Percentiles rank a stretch among this genome's conserved stretches.
Evolutionary conservation across 768 basidiomycete genomes (phyloP).

Genomic region (Xerocomus potaroensis): DNA sequence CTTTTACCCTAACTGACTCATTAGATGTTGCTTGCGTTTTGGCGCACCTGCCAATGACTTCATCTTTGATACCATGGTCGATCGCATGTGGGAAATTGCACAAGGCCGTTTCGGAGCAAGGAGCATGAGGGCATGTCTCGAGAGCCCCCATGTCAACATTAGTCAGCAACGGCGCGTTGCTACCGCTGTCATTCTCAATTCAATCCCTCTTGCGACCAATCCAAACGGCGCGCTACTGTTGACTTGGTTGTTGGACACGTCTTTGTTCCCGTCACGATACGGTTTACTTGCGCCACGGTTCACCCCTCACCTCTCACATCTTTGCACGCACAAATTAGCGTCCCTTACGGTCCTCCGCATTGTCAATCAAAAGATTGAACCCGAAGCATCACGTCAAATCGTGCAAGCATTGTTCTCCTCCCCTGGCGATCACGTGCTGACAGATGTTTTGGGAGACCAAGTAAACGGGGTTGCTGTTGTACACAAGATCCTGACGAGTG

Average conservation of each 20-base stretch:
- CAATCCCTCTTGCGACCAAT: conserved; percentile 95
- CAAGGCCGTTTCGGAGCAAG: conserved; percentile 98
- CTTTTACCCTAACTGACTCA: conserved; percentile 5
- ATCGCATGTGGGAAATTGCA: conserved; percentile 97
- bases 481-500: conserved; percentile 86
- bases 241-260: conserved; percentile 96
- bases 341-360: conserved; percentile 93
- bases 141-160: conserved; percentile 79
- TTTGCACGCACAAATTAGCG: conserved; percentile 97
- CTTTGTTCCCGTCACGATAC: conserved; percentile 93
- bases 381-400: conserved; percentile 80
- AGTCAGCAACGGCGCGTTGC: conserved; percentile 95
- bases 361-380: conserved; percentile 94
- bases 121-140: conserved; percentile 95
- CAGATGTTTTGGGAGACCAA: conserved; percentile 93
- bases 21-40: conserved; percentile 86
- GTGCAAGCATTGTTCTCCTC: conserved; percentile 91
- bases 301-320: conserved; percentile 91
- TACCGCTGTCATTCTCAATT: conserved; percentile 92
- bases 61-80: conserved; percentile 96
- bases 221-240: conserved; percentile 94
- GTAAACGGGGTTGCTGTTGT: conserved; percentile 93
- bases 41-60: conserved; percentile 89
- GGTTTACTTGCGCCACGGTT: conserved; percentile 92
- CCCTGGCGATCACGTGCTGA: conserved; percentile 82